A percentile compares a stretch with the other conserved stretches of the same genome.
Conservation (phyloP, 345 rosid species). For the Arabidopsis arenosa region DNA sequence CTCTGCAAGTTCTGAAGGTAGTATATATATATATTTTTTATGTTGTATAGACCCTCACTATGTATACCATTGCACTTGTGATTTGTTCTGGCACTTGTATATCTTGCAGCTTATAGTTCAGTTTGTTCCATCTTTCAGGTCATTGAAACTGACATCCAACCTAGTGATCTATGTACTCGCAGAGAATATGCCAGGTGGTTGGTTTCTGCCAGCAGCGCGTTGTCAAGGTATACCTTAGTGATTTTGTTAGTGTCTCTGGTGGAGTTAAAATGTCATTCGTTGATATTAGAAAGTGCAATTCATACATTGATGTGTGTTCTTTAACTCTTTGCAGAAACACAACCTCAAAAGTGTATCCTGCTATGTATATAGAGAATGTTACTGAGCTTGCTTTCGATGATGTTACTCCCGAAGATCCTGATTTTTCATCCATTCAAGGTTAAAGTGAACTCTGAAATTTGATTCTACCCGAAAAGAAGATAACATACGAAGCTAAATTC, state of each 20-base stretch:
- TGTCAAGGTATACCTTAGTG: constrained; percentile 66
- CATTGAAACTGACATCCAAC: constrained; percentile 76
- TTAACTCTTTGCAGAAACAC: constrained; percentile 60
- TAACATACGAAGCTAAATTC: constrained; percentile 28
- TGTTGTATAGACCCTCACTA: constrained; percentile 11
- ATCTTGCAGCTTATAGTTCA: constrained; percentile 28
- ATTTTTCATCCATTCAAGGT: constrained; percentile 97
- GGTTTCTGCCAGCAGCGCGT: constrained; percentile 78
- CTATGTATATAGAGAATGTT: constrained; percentile 89
- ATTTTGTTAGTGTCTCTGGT: constrained; percentile 34
- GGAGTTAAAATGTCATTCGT: constrained; percentile 29
- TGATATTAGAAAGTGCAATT: neutral
- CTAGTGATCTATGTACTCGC: constrained; percentile 82
- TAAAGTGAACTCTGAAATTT: constrained; percentile 22
- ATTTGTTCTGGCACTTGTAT: constrained; percentile 1
- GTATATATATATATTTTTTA: too few relatives aligned
- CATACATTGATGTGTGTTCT: constrained; percentile 14
- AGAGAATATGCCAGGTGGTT: constrained; percentile 97
- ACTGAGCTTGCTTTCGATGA: constrained; percentile 94
- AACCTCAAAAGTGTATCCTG: constrained; percentile 90
- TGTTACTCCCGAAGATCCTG: constrained; percentile 84
- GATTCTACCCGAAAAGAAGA: neutral
- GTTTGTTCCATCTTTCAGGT: constrained; percentile 55
- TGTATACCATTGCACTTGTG: neutral
- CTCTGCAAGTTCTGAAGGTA: constrained; percentile 92